phyloP scores from a whole-genome alignment of 371 early-diverging fungal genomes.

The Blakeslea trispora region DNA sequence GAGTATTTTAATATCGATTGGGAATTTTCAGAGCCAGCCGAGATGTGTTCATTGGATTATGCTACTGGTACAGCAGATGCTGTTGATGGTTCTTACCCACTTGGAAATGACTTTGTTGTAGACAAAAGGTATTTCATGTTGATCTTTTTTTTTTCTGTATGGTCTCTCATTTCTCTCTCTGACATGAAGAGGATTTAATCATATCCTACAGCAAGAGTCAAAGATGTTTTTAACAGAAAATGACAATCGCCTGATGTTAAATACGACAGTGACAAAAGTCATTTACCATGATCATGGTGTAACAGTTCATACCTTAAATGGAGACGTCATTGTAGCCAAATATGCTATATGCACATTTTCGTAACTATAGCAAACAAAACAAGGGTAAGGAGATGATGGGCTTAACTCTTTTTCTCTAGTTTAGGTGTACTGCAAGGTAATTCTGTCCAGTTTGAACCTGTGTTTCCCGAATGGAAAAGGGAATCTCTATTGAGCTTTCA shows the following conservation, averaged over 20 bases:
- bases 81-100: constrained; percentile 33
- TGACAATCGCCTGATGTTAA: constrained; percentile 34
- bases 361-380: constrained; percentile 14
- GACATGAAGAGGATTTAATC: constrained; percentile 41
- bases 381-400: background rate
- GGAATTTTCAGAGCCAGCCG: constrained; percentile 52
- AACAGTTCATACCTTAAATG: constrained; percentile 28
- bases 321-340: constrained; percentile 38
- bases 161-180: background rate
- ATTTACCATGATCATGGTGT: constrained; percentile 33
- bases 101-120: constrained; percentile 48
- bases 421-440: constrained; percentile 48
- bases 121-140: constrained; percentile 44
- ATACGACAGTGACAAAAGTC: constrained; percentile 37
- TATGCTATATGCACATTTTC: constrained; percentile 55
- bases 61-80: constrained; percentile 40
- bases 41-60: constrained; percentile 47
- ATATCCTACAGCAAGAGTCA: constrained; percentile 38
- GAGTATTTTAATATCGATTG: constrained; percentile 53
- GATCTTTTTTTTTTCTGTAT: background rate
- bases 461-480: constrained; percentile 51
- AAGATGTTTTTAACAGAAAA: constrained; percentile 20
- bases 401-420: constrained; percentile 16
- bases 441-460: constrained; percentile 33
- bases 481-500: constrained; percentile 47